phyloP scores from a whole-genome alignment of 352 stramenopile species.

The Pythium sp. region DNA sequence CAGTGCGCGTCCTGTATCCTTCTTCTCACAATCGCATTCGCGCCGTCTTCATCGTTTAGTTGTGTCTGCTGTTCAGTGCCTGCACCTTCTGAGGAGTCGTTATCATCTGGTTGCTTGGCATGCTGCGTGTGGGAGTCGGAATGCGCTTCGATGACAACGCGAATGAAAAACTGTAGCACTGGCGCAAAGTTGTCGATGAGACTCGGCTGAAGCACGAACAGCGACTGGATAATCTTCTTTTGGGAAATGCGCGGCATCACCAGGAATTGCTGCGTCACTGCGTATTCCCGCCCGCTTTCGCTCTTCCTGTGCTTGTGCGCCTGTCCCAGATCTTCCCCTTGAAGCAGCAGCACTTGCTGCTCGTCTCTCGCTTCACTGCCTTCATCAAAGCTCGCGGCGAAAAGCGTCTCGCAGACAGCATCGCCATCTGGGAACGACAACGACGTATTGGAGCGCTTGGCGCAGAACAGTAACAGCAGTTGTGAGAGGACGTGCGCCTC shows the following conservation, averaged over 20 bases:
- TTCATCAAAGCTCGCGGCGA: background rate
- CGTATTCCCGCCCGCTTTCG: constrained; percentile 20
- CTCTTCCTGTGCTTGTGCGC: constrained; percentile 6
- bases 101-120: background rate
- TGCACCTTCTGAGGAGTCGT: background rate
- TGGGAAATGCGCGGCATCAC: constrained; percentile 32
- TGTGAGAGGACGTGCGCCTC: constrained; percentile 43
- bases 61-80: background rate
- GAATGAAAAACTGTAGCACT: constrained; percentile 67
- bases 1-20: constrained; percentile 15
- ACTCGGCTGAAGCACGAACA: constrained; percentile 42
- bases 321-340: background rate
- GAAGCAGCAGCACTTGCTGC: background rate
- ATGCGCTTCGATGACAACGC: constrained; percentile 58
- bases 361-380: background rate
- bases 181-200: constrained; percentile 40
- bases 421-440: background rate
- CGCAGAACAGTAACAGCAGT: constrained; percentile 42
- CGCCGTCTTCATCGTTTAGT: constrained; percentile 11
- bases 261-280: constrained; percentile 43
- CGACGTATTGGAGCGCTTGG: constrained; percentile 13
- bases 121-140: constrained; percentile 21
- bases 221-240: constrained; percentile 38
- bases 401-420: background rate
- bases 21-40: constrained; percentile 24